Percentiles rank a stretch among this genome's conserved stretches.
Conservation (phyloP, 2,329 filamentous ascomycete genomes). For the Fusarium sp. region DNA sequence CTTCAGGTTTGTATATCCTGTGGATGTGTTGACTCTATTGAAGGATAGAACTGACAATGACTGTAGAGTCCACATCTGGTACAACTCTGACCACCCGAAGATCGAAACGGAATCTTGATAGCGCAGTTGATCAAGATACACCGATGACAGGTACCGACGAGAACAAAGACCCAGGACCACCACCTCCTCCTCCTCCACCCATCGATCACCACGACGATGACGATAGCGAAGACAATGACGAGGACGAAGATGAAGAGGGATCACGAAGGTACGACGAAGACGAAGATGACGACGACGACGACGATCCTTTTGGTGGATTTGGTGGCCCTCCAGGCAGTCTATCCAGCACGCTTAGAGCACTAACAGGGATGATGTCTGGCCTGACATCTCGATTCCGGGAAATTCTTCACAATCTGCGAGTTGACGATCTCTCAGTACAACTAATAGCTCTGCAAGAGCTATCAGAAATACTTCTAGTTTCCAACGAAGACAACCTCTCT, state of each 20-base stretch:
- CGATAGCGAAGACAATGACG: conserved; percentile 47
- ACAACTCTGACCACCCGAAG: conserved; percentile 54
- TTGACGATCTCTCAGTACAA: conserved; percentile 89
- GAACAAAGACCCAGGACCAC: conserved; percentile 52
- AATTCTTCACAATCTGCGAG: conserved; percentile 77
- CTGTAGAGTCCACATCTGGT: conserved; percentile 46
- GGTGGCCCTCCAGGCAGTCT: conserved; percentile 71
- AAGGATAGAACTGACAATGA: conserved; percentile 18
- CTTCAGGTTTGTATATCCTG: conserved; percentile 49
- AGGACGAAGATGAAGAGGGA: conserved; percentile 45
- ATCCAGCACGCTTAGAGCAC: conserved; percentile 81
- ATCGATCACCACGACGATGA: conserved; percentile 50
- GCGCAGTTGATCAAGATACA: conserved; percentile 69
- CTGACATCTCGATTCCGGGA: conserved; percentile 82
- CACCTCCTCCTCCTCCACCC: conserved; percentile 55
- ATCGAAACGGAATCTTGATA: conserved; percentile 63
- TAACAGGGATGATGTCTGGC: conserved; percentile 92
- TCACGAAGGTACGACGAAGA: conserved; percentile 46
- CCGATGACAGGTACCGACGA: conserved; percentile 77
- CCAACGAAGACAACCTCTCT: conserved; percentile 94
- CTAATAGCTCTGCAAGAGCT: conserved; percentile 92
- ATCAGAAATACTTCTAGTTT: conserved; percentile 91
- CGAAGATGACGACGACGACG: conserved; percentile 75
- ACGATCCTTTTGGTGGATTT: conserved; percentile 72
- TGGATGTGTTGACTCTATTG: neutral